Evolutionary conservation across 805 yeast species (phyloP), one percentile per base, ranked within the genome.

Genomic region (Starmerella riodocensis): DNA sequence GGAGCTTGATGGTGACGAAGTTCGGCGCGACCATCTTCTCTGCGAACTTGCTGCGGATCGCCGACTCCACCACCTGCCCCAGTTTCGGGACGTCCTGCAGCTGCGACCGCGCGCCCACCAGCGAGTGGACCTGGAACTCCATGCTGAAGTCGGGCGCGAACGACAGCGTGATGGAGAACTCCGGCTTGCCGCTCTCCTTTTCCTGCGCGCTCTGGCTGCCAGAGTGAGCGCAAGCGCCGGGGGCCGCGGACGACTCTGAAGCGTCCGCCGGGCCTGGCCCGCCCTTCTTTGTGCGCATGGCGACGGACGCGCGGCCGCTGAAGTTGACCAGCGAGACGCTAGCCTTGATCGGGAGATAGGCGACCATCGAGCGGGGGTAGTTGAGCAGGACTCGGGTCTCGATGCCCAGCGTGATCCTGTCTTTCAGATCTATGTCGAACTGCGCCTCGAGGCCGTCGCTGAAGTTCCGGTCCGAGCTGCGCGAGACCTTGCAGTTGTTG

Each of bases 11-110:
- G 35, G 83, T 78, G 56, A 86, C 94, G 53, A 78, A 88, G 50
- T 93, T 69, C 1, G 99, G 99, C 49, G 84, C 93, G 11, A 91
- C 91, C 55, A 94, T 84, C 46, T 95, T 67, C 51, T 88, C 96
- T 14, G 77, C 76, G 54, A 91, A 86, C 93, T 95, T 85, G 40
- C 76, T 76, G 46, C 91, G 69, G 29, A 91, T 68, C 44, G 78
- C 77, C 42, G 73, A 74, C 55, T 91, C 97, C 29, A 91, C 76
- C 30, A 91, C 63, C 42, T 82, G 76, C 8, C 93, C 74, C 28
- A 91, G 74, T 53, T 91, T 85, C 6, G 99, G 98, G 13, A 91
- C 81, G 53, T 91, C 84, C 58, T 86, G 94, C 21, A 91, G 65
- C 55, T 88, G 80, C 0, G 97, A 83, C 34, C 94, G 69, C 1